These are phyloP conservation scores for Aspergillus diversus DNA, from an alignment of 495 filamentous ascomycete genomes.

Conservation along the genomic window DNA sequence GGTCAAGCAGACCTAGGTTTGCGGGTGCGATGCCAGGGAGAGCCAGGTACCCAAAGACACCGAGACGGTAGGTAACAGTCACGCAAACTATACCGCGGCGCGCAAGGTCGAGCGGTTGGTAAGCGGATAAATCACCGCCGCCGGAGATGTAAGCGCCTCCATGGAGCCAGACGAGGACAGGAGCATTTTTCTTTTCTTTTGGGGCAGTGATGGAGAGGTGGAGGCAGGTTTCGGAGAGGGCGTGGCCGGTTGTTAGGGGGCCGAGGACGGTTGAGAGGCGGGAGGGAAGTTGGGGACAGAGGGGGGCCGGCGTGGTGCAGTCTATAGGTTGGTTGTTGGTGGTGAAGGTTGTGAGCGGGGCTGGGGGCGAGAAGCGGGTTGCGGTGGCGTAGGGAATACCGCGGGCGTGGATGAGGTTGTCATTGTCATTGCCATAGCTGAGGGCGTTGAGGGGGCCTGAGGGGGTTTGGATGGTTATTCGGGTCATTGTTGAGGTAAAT, in stretches of 20 bases:
- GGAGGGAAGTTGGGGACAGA: constrained; percentile 8
- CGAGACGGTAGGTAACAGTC: constrained; percentile 4
- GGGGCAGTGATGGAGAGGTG: constrained; percentile 6
- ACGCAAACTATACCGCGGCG: constrained; percentile 1
- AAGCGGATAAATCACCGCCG: constrained; percentile 2
- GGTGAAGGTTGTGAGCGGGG: not conserved
- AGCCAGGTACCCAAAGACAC: constrained; percentile 2
- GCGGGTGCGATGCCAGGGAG: not conserved
- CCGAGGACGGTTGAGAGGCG: constrained; percentile 4
- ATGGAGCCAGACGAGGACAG: constrained; percentile 9
- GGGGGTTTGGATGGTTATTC: constrained; percentile 1
- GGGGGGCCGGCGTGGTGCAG: not conserved
- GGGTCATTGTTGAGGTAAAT: not conserved
- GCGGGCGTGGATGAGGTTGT: constrained; percentile 9
- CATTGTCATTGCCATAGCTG: not conserved
- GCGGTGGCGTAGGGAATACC: constrained; percentile 6
- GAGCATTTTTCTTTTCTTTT: not conserved
- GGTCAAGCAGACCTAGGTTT: constrained; percentile 45
- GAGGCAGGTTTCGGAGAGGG: constrained; percentile 4
- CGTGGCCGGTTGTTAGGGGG: constrained; percentile 3
- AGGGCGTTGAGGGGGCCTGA: not conserved
- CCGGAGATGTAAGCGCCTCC: constrained; percentile 10
- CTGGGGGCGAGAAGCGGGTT: not conserved
- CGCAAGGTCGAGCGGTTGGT: constrained; percentile 5
- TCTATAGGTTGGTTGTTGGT: not conserved